Evolutionary conservation across 805 yeast genomes (phyloP), one percentile per base, ranked within the genome.

Genomic region (Wickerhamiella occidentalis): DNA sequence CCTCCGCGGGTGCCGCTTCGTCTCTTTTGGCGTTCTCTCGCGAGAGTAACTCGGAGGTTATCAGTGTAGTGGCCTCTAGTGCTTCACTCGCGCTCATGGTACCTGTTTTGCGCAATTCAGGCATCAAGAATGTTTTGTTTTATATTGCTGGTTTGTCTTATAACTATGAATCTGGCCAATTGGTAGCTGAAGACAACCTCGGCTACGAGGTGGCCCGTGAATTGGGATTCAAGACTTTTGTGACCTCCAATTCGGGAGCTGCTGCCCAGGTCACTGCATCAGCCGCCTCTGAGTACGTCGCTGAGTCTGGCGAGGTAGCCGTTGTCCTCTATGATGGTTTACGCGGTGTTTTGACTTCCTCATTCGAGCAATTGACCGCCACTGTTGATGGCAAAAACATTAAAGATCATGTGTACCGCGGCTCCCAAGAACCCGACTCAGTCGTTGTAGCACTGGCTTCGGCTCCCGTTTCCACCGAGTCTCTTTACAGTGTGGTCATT

Each of bases 361-460:
- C 55, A 13, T 43, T 52, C n/a, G 18, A 13, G 28, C 40, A 52
- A 4, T 28, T 25, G 11, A 11, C 19, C 15, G 46, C 13, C 3
- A 37, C 38, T 29, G 38, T 41, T 18, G 2, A 25, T n/a, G 71
- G 71, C 58, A 61, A 64, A 44, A 58, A 66, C 38, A 65, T 79
- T 56, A 60, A 61, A 47, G 77, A 80, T 23, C 82, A 84, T 59
- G 85, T 84, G 64, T 85, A 81, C 65, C 67, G 63, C 52, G 96
- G 96, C 48, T 69, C 70, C 48, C 62, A 63, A 8, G 64, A 70
- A 49, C 80, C 95, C 7, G 76, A 76, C 41, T 77, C 82, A 21
- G 84, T 88, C n/a, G 80, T 84, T 63, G 90, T 87, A 29, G 71
- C 80, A n/a, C 79, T 82, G 55, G 94, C 95, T 21, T n/a, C 25